Evolutionary conservation across 768 basidiomycete genomes (phyloP).

Genomic region (Lepiota brunneoincarnata): DNA sequence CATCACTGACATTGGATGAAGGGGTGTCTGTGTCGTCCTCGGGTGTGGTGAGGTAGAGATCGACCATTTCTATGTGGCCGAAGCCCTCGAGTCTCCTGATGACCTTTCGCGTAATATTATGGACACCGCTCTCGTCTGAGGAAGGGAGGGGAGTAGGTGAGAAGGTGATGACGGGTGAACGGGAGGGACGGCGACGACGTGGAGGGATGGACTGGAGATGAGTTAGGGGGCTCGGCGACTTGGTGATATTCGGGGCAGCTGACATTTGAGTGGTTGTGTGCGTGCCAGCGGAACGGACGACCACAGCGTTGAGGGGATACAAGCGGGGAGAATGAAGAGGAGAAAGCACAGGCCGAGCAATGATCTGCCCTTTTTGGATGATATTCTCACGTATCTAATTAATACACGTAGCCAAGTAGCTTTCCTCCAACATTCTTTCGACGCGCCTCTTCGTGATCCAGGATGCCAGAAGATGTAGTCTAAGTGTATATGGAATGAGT

Average conservation of each 20-base stretch:
- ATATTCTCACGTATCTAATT: conserved; percentile 23
- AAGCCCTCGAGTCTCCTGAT: conserved; percentile 46
- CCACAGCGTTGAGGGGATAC: too few relatives aligned
- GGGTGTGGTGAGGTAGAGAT: conserved; percentile 20
- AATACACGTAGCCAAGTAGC: conserved; percentile 90
- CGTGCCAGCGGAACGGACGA: neutral
- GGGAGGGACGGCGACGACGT: conserved; percentile 22
- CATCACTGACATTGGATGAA: conserved; percentile 17
- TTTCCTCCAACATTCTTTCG: conserved; percentile 98
- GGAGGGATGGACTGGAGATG: too few relatives aligned
- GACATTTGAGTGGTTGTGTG: too few relatives aligned
- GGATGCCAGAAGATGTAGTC: conserved; percentile 97
- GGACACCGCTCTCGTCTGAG: too few relatives aligned
- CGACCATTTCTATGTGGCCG: conserved; percentile 34
- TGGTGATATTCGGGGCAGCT: neutral
- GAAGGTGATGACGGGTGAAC: conserved; percentile 47
- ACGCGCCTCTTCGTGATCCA: conserved; percentile 99
- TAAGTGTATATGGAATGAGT: conserved; percentile 30
- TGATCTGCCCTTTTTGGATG: neutral
- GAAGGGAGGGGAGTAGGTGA: conserved; percentile 31
- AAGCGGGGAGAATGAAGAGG: too few relatives aligned
- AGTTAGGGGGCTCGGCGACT: too few relatives aligned
- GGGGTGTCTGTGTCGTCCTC: conserved; percentile 26
- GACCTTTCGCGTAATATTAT: conserved; percentile 45
- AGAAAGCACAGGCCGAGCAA: neutral